A percentile compares a stretch with the other conserved stretches of the same genome.
Conservation (phyloP, 1,284 basidiomycete genomes). For the Amylostereum areolatum region DNA sequence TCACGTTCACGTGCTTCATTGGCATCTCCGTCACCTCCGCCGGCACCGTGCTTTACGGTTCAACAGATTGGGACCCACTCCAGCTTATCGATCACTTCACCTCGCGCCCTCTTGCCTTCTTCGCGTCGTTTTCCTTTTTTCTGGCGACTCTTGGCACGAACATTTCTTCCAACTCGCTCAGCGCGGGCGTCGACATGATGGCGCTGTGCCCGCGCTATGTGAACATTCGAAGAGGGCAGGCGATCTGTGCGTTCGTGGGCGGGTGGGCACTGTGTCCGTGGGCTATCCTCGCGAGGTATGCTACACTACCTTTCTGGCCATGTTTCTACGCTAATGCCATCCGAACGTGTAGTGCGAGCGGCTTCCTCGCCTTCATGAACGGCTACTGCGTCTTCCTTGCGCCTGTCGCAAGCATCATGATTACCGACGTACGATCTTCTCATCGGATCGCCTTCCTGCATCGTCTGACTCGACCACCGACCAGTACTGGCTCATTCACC, state of each 20-base stretch:
- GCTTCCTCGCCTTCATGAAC: conserved; percentile 53
- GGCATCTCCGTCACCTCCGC: conserved; percentile 69
- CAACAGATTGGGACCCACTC: conserved; percentile 44
- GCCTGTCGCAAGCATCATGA: conserved; percentile 69
- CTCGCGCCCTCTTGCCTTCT: conserved; percentile 75
- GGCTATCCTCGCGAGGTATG: conserved; percentile 44
- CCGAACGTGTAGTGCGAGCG: conserved; percentile 33
- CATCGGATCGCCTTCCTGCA: conserved; percentile 1
- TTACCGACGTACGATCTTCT: conserved; percentile 57
- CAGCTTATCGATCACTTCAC: conserved; percentile 63
- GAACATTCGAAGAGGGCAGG: conserved; percentile 70
- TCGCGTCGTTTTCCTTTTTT: conserved; percentile 62
- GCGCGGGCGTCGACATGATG: conserved; percentile 74
- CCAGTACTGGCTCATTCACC: conserved; percentile 64
- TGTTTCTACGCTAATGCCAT: conserved; percentile 1
- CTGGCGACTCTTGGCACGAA: conserved; percentile 70
- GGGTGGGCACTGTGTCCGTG: conserved; percentile 56
- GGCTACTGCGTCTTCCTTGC: conserved; percentile 72
- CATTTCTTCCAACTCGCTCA: conserved; percentile 71
- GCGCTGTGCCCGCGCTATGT: conserved; percentile 63
- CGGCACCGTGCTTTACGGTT: conserved; percentile 55
- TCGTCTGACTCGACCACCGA: neutral
- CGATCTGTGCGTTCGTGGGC: conserved; percentile 67
- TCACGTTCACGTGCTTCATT: conserved; percentile 51
- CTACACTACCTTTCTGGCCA: neutral